Conservation (phyloP, 2,329 filamentous ascomycete genomes). For the Shiraia sp. region DNA sequence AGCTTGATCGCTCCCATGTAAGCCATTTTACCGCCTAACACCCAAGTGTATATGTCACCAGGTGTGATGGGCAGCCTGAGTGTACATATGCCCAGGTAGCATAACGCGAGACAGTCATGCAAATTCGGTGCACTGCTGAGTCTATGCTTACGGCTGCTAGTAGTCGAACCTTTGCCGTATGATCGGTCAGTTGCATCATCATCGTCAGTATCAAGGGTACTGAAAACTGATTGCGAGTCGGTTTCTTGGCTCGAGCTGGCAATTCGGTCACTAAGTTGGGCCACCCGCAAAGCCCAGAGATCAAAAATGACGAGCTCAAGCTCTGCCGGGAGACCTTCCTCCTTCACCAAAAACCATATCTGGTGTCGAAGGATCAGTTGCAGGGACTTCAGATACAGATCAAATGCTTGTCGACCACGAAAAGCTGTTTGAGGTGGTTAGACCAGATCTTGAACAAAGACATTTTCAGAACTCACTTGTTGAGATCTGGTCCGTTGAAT, state of each 20-base stretch:
- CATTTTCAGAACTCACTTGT: constrained; percentile 10
- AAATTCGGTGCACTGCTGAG: constrained; percentile 65
- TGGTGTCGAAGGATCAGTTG: constrained; percentile 87
- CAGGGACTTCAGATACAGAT: constrained; percentile 80
- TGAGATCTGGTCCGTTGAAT: constrained; percentile 49
- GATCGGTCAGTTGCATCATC: constrained; percentile 47
- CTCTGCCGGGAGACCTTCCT: constrained; percentile 69
- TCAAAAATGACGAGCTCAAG: constrained; percentile 80
- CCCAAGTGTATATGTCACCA: constrained; percentile 72
- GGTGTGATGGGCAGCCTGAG: constrained; percentile 76
- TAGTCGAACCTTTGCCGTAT: constrained; percentile 13
- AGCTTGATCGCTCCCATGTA: constrained; percentile 66
- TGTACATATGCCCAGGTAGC: constrained; percentile 77
- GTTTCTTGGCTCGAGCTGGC: constrained; percentile 38
- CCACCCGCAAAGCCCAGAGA: constrained; percentile 79
- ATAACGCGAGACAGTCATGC: constrained; percentile 74
- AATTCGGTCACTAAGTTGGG: constrained; percentile 56
- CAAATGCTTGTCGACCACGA: constrained; percentile 69
- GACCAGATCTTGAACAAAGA: neutral
- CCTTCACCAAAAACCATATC: constrained; percentile 70
- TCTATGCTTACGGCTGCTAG: constrained; percentile 47
- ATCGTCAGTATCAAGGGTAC: constrained; percentile 56
- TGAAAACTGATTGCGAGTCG: constrained; percentile 56
- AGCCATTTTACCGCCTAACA: constrained; percentile 63
- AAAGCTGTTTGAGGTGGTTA: constrained; percentile 55